A percentile compares a stretch with the other conserved stretches of the same genome.
Conservation (phyloP, 805 yeast genomes). For the Spencermartinsiella europaea region DNA sequence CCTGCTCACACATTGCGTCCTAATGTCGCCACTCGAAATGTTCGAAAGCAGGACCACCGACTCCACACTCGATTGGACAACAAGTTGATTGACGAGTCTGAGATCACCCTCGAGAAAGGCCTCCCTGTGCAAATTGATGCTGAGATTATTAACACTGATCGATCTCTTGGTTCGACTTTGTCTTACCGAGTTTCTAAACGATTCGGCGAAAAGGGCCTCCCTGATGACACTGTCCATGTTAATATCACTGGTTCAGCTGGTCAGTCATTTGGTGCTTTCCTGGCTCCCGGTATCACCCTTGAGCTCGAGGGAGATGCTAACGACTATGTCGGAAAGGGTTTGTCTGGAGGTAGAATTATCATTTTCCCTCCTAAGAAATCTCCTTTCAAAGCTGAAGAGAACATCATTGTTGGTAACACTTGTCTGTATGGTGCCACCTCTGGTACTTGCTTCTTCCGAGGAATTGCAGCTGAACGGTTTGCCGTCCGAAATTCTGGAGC, state of each 20-base stretch:
- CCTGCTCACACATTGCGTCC: conserved; percentile 97
- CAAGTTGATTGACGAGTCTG: conserved; percentile 94
- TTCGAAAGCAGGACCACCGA: conserved; percentile 89
- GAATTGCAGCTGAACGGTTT: conserved; percentile 97
- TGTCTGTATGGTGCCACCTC: conserved; percentile 97
- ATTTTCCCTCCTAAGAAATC: conserved; percentile 88
- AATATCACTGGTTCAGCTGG: conserved; percentile 92
- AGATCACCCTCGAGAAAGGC: conserved; percentile 92
- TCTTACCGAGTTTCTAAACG: conserved; percentile 90
- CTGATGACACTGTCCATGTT: conserved; percentile 94
- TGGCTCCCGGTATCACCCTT: conserved; percentile 92
- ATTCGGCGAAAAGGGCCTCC: conserved; percentile 90
- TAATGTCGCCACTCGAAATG: conserved; percentile 90
- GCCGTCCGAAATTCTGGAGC: conserved; percentile 99
- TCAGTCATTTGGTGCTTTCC: conserved; percentile 96
- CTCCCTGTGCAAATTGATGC: conserved; percentile 92
- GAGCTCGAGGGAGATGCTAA: conserved; percentile 97
- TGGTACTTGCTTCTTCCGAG: conserved; percentile 89
- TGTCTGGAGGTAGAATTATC: conserved; percentile 90
- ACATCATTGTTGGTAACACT: conserved; percentile 94
- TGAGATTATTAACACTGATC: conserved; percentile 90
- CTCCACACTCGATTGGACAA: conserved; percentile 91
- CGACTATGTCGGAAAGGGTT: conserved; percentile 96
- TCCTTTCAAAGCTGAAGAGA: conserved; percentile 88
- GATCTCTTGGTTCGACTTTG: conserved; percentile 91